phyloP scores from a whole-genome alignment of 306 rosid genomes.

The Leucaena leucocephala region DNA sequence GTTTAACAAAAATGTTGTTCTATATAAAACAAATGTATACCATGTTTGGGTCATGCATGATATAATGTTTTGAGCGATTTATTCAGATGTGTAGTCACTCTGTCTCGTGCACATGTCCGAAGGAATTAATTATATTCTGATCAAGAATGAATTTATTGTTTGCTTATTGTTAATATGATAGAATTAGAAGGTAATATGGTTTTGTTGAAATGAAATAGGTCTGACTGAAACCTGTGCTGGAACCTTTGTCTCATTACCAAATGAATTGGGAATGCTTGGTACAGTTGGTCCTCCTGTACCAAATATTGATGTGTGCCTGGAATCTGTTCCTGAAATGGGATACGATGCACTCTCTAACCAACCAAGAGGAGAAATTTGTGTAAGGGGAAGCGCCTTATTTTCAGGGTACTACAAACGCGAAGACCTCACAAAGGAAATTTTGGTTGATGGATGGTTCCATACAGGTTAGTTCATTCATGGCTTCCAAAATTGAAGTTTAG shows the following conservation, averaged over 20 bases:
- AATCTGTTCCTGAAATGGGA: constrained; percentile 97
- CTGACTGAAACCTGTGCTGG: constrained; percentile 97
- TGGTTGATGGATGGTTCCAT: constrained; percentile 91
- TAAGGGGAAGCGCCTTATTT: constrained; percentile 64
- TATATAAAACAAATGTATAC: neutral
- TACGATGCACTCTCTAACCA: constrained; percentile 72
- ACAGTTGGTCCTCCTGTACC: constrained; percentile 99
- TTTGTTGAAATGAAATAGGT: constrained; percentile 51
- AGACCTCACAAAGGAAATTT: constrained; percentile 88
- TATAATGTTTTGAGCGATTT: neutral
- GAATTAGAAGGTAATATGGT: neutral
- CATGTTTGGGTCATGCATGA: neutral
- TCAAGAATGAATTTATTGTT: neutral
- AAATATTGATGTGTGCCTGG: constrained; percentile 83
- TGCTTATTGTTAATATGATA: neutral
- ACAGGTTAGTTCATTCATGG: constrained; percentile 60
- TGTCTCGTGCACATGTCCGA: neutral
- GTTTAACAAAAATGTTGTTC: neutral
- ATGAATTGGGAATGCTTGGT: constrained; percentile 82
- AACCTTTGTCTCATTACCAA: constrained; percentile 85
- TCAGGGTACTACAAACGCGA: constrained; percentile 92
- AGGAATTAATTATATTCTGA: neutral
- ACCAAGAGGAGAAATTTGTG: constrained; percentile 90
- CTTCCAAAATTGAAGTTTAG: constrained; percentile 12
- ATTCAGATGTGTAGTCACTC: neutral